Evolutionary conservation across 163 green algal species (phyloP), one percentile per base, ranked within the genome.

Genomic region (Volvox carteri): DNA sequence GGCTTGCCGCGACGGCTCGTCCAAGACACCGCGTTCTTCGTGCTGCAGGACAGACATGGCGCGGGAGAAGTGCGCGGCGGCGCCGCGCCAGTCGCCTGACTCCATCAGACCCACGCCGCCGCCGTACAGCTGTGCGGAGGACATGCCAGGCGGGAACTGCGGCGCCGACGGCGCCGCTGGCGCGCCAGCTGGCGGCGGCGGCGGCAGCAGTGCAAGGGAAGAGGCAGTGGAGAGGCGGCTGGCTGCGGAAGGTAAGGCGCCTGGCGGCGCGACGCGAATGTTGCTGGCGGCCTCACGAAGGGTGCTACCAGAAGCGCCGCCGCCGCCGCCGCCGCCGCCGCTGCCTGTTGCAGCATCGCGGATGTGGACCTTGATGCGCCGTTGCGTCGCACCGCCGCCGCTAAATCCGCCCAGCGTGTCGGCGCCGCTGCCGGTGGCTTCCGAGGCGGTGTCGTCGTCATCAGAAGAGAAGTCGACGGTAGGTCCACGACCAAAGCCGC

Each of bases 361-460:
- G 48, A 88, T 80, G 44, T 88, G 81, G 67, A 88, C 37, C 81
- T 88, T 88, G 37, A 81, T 88, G 44, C 33, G 81, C 42, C 81
- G 46, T 5, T 39, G 67, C 35, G 35, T 35, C 46, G n/a, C 65
- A 62, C 65, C 46, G 46, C 30, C 80, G 46, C 7, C 46, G n/a
- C n/a, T n/a, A n/a, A n/a, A n/a, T n/a, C n/a, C n/a, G n/a, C n/a
- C n/a, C n/a, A n/a, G n/a, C n/a, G n/a, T n/a, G n/a, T n/a, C 62
- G 60, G n/a, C 62, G n/a, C 7, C 39, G 33, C 39, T 79, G 62
- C 62, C 44, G 48, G 67, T 73, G 21, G 81, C 81, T 33, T 72
- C 48, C 4, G 35, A 58, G 44, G 14, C 67, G 23, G 41, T 52
- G 41, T 62, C 84, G 52, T 62, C 81, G 12, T 81, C 70, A 18